Evolutionary conservation across 768 basidiomycete genomes (phyloP).

Genomic region (Glaciozyma antarctica): DNA sequence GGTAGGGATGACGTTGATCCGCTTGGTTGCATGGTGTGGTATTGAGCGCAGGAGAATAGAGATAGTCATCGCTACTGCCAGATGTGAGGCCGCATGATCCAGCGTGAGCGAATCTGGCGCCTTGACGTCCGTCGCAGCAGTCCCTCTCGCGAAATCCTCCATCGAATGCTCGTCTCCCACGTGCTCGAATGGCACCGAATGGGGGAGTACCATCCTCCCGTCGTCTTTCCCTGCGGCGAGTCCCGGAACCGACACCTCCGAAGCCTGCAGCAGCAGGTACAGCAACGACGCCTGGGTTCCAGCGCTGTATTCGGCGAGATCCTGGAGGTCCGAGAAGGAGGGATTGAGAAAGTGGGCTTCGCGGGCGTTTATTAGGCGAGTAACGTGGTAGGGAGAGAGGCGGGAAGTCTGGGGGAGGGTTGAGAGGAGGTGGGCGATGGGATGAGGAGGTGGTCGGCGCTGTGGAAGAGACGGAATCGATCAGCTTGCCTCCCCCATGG

Average conservation of each 20-base stretch:
- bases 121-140: background rate
- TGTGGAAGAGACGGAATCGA: background rate
- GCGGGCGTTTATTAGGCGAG: conserved; percentile 24
- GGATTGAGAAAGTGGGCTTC: conserved; percentile 30
- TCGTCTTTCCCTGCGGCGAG: background rate
- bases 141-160: background rate
- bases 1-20: conserved; percentile 26
- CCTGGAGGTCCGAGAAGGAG: conserved; percentile 24
- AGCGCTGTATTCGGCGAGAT: conserved; percentile 29
- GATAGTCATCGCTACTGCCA: conserved; percentile 25
- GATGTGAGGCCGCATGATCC: conserved; percentile 28
- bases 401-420: conserved; percentile 13
- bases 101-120: conserved; percentile 24
- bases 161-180: conserved; percentile 11
- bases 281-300: conserved; percentile 25
- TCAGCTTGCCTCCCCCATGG: background rate
- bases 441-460: conserved; percentile 27
- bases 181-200: conserved; percentile 26
- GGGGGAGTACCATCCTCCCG: background rate
- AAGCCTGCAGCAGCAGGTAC: conserved; percentile 26
- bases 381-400: conserved; percentile 32
- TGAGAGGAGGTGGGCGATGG: conserved; percentile 20
- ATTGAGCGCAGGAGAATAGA: conserved; percentile 23
- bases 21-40: conserved; percentile 19
- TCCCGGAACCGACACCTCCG: background rate